A percentile compares a stretch with the other conserved stretches of the same genome.
phyloP scores from a whole-genome alignment of 805 yeast genomes.

The Scheffersomyces coipomensis region DNA sequence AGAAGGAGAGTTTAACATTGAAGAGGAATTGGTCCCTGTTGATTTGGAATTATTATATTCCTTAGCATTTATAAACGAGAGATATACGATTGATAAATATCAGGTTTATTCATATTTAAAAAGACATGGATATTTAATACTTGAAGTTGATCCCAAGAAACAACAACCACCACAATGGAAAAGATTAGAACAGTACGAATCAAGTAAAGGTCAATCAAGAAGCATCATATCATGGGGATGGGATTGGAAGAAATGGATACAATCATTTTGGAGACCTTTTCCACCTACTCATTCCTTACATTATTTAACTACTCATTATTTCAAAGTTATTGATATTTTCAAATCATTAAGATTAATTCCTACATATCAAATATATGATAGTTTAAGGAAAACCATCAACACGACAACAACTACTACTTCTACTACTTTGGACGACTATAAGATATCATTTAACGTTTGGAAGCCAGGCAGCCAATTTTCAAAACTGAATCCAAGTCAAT shows the following conservation, averaged over 20 bases:
- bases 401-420: too few relatives aligned
- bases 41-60: slow-evolving; percentile 66
- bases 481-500: slow-evolving; percentile 64
- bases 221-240: too few relatives aligned
- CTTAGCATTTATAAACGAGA: slow-evolving; percentile 34
- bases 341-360: slow-evolving; percentile 20
- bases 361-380: slow-evolving; percentile 12
- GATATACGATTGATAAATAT: slow-evolving; percentile 49
- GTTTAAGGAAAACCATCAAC: slow-evolving; percentile 6
- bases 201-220: too few relatives aligned
- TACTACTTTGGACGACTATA: slow-evolving; percentile 10
- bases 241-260: too few relatives aligned
- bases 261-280: too few relatives aligned
- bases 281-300: slow-evolving; percentile 14
- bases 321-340: slow-evolving; percentile 19
- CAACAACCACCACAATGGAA: too few relatives aligned
- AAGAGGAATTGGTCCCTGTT: slow-evolving; percentile 31
- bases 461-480: slow-evolving; percentile 71
- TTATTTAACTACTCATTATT: slow-evolving; percentile 22
- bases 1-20: slow-evolving; percentile 7
- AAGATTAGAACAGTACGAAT: too few relatives aligned
- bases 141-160: slow-evolving; percentile 10
- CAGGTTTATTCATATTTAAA: slow-evolving; percentile 73
- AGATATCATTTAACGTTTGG: slow-evolving; percentile 71
- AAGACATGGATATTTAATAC: slow-evolving; percentile 74